These are phyloP conservation scores for Pilaira anomala DNA, from an alignment of 192 early-diverging fungal species.

Conservation along the genomic window DNA sequence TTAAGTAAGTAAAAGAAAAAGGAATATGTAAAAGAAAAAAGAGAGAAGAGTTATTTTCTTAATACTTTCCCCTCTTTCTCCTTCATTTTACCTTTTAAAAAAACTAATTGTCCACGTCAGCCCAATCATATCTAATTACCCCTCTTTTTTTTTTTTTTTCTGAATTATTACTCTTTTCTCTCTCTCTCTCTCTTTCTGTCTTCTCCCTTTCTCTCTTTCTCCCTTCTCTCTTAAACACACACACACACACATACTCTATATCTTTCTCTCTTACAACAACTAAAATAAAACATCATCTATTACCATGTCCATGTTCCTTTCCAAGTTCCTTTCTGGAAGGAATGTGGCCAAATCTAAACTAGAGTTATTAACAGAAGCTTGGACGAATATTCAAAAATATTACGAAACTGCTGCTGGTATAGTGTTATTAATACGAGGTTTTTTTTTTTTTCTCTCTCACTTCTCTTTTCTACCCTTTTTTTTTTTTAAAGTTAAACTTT, in stretches of 20 bases:
- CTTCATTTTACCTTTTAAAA: not conserved
- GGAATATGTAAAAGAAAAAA: slow-evolving; percentile 1
- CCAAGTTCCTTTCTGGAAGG: slow-evolving; percentile 35
- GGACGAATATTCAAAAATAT: slow-evolving; percentile 35
- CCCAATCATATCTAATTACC: not conserved
- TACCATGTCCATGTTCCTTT: slow-evolving; percentile 34
- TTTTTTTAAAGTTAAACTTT: not conserved
- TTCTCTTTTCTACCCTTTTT: not conserved
- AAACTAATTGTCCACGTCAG: too few relatives aligned
- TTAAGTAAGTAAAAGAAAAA: not conserved
- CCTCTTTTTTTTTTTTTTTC: not conserved
- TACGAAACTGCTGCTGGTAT: slow-evolving; percentile 37
- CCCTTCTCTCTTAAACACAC: too few relatives aligned
- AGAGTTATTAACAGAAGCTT: slow-evolving; percentile 30
- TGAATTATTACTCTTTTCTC: not conserved
- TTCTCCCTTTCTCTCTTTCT: not conserved
- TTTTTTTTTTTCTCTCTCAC: not conserved
- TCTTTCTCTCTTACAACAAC: not conserved
- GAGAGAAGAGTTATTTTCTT: slow-evolving; percentile 4
- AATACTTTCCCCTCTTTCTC: not conserved
- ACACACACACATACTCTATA: too few relatives aligned
- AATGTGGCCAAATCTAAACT: slow-evolving; percentile 37
- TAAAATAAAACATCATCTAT: not conserved
- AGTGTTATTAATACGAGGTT: slow-evolving; percentile 9
- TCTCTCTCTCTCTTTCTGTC: not conserved